Percentiles rank a stretch among this genome's conserved stretches.
Evolutionary conservation across 225 moss, liverwort and hornwort genomes (phyloP).

Genomic region (Physcomitrium patens): DNA sequence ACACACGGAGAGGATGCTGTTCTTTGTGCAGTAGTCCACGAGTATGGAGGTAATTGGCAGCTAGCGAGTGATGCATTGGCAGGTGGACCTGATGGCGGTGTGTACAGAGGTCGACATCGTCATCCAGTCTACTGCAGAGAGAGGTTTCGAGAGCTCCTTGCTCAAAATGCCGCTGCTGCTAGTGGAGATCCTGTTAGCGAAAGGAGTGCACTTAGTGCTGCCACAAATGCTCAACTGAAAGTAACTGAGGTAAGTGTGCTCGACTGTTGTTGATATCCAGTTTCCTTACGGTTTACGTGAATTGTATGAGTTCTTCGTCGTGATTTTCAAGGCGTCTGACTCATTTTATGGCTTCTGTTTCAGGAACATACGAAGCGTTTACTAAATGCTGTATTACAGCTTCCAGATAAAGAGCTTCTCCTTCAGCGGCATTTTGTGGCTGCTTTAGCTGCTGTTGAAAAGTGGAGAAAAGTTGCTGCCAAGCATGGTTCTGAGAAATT

Average conservation of each 20-base stretch:
- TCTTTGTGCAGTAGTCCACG: conserved; percentile 95
- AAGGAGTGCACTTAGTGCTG: conserved; percentile 60
- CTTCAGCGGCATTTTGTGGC: conserved; percentile 88
- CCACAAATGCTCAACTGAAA: conserved; percentile 69
- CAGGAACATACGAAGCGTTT: conserved; percentile 93
- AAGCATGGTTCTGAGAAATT: conserved; percentile 26
- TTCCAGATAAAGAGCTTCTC: conserved; percentile 82
- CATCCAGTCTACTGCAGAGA: conserved; percentile 88
- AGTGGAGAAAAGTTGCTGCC: conserved; percentile 35
- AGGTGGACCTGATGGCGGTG: conserved; percentile 78
- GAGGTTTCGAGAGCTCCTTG: conserved; percentile 87
- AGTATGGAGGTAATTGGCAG: conserved; percentile 98
- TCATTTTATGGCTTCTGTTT: not conserved
- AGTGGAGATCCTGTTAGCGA: conserved; percentile 75
- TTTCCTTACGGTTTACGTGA: too few species aligned
- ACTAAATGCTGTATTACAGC: conserved; percentile 75
- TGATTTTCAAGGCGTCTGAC: not conserved
- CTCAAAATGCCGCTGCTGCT: conserved; percentile 69
- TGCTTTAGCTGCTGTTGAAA: conserved; percentile 55
- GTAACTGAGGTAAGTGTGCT: conserved; percentile 84
- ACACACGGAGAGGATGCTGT: conserved; percentile 86
- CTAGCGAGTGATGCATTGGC: conserved; percentile 88
- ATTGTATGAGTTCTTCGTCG: not conserved
- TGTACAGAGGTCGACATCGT: conserved; percentile 85
- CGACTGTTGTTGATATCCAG: not conserved